Base-by-base conservation (phyloP, 768 basidiomycete species). In the Kwoniella botswanensis region DNA sequence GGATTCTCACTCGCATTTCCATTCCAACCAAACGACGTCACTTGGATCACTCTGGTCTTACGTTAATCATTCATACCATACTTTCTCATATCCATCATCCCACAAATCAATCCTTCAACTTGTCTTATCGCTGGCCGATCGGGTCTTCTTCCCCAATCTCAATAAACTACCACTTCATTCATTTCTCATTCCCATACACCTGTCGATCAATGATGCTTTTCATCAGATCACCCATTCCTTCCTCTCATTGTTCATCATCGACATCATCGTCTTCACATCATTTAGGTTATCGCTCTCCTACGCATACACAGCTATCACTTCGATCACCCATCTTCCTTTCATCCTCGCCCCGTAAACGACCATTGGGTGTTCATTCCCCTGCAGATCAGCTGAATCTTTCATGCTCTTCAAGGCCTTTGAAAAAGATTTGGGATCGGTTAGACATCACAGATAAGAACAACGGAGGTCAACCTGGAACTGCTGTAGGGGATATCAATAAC, bases 311-410 rank as follows among this genome's bases (percentile, higher is more conserved):
- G 46, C 46, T 15, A 50, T 50, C 64, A 56, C 50, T 65, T 29
- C 53, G 64, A 57, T 57, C 64, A 44, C 64, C 64, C 29, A 65
- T 65, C 46, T 18, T 65, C 64, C 64, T 65, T 65, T 65, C 64
- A 35, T 15, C 53, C 15, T 9, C 64, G 10, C 59, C 59, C n/a
- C 21, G 41, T 13, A 41, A 56, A 44, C 64, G 29, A 22, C 64
- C 54, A 61, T 2, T 26, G 43, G 59, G 43, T 61, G 42, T 44
- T 43, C 59, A 9, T 13, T 17, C 59, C 22, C 59, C 59, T 61
- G 59, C 41, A 18, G 42, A 61, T 61, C 59, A 43, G 26, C 22
- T 24, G 59, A 26, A 61, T n/a, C 18, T 58, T 7, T 35, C 57
- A 58, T 24, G 4, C 21, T 17, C 35, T 18, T 41, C 35, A 61